These are phyloP conservation scores for Salix caprea DNA, from an alignment of 345 rosid species.

Conservation along the genomic window DNA sequence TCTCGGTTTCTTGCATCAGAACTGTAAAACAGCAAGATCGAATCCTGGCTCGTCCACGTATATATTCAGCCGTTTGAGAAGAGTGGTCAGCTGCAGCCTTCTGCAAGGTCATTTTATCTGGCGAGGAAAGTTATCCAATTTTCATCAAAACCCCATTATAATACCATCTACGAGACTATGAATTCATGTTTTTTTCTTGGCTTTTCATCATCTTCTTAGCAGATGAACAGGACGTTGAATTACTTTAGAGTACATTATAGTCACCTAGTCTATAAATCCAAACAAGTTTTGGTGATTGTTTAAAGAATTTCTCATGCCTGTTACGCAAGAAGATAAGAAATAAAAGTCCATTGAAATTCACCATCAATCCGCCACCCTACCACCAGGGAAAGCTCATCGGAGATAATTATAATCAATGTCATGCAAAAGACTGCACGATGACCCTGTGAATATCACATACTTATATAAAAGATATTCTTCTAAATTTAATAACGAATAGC, in stretches of 20 bases:
- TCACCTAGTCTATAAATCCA: not conserved
- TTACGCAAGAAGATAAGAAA: not conserved
- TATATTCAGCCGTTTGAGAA: slow-evolving; percentile 48
- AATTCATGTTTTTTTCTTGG: not conserved
- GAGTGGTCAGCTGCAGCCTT: slow-evolving; percentile 47
- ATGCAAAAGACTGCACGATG: no score
- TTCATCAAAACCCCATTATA: not conserved
- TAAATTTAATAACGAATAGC: no score
- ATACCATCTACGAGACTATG: not conserved
- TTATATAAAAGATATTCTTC: no score
- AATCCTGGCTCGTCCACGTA: slow-evolving; percentile 56
- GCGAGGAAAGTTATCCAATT: not conserved
- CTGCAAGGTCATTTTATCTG: slow-evolving; percentile 4
- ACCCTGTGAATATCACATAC: no score
- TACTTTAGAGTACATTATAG: not conserved
- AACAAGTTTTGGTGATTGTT: not conserved
- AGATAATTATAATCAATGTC: no score
- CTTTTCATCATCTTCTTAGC: not conserved
- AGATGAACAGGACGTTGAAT: not conserved
- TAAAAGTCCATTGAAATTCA: no score
- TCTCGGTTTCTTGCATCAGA: slow-evolving; percentile 13
- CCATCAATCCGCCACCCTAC: no score
- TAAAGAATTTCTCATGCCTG: not conserved
- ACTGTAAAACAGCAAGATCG: slow-evolving; percentile 62
- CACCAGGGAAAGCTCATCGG: no score